phyloP scores from a whole-genome alignment of 2,329 filamentous ascomycete genomes.

The Xenosphaeropsis pyriputrescens region DNA sequence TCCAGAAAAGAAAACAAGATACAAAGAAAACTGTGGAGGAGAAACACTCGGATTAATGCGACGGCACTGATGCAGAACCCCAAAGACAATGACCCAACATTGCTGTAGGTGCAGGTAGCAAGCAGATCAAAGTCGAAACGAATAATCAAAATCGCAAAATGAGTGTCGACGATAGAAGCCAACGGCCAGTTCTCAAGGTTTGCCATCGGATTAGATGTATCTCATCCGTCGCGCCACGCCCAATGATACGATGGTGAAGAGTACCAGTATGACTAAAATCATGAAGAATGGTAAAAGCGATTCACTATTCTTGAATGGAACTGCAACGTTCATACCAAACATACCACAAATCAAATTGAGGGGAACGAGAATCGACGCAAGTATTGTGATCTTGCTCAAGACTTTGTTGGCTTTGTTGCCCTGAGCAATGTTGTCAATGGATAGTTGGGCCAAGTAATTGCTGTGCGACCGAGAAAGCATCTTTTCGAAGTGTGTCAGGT shows the following conservation, averaged over 20 bases:
- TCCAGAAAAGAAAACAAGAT: too few species aligned
- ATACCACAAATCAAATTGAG: slow-evolving; percentile 73
- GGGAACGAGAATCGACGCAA: slow-evolving; percentile 91
- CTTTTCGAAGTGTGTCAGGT: slow-evolving; percentile 90
- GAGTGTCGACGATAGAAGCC: too few species aligned
- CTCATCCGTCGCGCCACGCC: slow-evolving; percentile 11
- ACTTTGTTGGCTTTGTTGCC: slow-evolving; percentile 81
- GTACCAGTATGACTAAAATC: slow-evolving; percentile 40
- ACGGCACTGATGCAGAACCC: too few species aligned
- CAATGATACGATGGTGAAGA: slow-evolving; percentile 24
- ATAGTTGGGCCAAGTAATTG: slow-evolving; percentile 92
- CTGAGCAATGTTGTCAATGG: slow-evolving; percentile 78
- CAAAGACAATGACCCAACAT: too few species aligned
- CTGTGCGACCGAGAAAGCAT: slow-evolving; percentile 88
- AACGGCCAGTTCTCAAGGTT: too few species aligned
- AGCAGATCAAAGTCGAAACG: too few species aligned
- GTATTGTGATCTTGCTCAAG: slow-evolving; percentile 85
- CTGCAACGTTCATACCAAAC: slow-evolving; percentile 76
- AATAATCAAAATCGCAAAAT: too few species aligned
- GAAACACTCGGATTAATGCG: too few species aligned
- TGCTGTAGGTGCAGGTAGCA: too few species aligned
- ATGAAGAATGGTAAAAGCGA: slow-evolving; percentile 42
- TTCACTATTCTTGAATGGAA: slow-evolving; percentile 41
- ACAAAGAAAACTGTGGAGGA: too few species aligned
- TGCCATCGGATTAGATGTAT: slow-evolving; percentile 10